phyloP scores from a whole-genome alignment of 2,329 filamentous ascomycete genomes.

The Curvularia spicifera region DNA sequence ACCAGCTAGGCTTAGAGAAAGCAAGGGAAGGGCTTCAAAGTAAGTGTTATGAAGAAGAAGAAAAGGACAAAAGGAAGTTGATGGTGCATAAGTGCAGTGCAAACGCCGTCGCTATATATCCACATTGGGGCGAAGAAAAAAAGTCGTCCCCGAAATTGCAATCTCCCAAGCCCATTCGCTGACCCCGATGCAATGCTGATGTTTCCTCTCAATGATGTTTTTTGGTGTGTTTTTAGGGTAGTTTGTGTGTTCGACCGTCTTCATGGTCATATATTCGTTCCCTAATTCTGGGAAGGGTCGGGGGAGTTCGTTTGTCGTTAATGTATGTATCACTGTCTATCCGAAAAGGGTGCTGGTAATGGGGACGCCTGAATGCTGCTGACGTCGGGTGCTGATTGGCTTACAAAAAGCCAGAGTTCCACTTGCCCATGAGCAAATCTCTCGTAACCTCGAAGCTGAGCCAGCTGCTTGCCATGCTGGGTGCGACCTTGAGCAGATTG shows the following conservation, averaged over 20 bases:
- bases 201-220: conserved; percentile 1
- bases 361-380: not conserved
- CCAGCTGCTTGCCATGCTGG: conserved; percentile 99
- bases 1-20: not conserved
- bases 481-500: conserved; percentile 94
- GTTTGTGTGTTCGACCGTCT: not conserved
- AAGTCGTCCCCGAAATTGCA: conserved; percentile 1
- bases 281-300: not conserved
- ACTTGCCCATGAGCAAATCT: conserved; percentile 73
- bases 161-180: conserved; percentile 14
- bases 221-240: not conserved
- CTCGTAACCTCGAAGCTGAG: conserved; percentile 93
- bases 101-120: conserved; percentile 25
- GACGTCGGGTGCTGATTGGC: not conserved
- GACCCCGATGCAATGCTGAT: conserved; percentile 27
- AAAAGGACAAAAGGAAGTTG: too few relatives aligned
- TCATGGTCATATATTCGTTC: conserved; percentile 6
- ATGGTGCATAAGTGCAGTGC: too few relatives aligned
- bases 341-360: conserved; percentile 12
- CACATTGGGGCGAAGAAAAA: not conserved
- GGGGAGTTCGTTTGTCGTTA: conserved; percentile 3
- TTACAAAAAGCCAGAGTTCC: conserved; percentile 42
- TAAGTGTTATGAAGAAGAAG: not conserved
- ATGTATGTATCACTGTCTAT: conserved; percentile 6
- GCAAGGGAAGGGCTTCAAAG: not conserved